These are phyloP conservation scores for Hammondia hammondi DNA, from an alignment of 169 alveolate species.

Conservation along the genomic window DNA sequence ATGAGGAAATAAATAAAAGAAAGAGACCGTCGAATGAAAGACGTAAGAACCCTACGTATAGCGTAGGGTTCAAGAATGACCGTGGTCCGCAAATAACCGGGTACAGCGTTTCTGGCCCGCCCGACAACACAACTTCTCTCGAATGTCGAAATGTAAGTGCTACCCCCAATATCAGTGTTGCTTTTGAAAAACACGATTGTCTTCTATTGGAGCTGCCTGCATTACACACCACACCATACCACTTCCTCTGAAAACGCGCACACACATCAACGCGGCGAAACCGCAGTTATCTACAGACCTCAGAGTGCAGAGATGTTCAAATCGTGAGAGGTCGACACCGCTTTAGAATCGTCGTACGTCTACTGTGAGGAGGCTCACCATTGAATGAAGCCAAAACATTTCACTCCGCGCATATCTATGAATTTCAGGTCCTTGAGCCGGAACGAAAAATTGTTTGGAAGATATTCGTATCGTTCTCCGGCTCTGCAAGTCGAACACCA, in stretches of 20 bases:
- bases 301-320: background rate
- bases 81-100: too few relatives aligned
- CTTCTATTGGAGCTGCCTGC: too few relatives aligned
- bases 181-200: too few relatives aligned
- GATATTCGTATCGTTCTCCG: background rate
- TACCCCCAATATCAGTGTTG: too few relatives aligned
- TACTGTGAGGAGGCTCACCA: slow-evolving; percentile 13
- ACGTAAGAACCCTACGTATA: too few relatives aligned
- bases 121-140: too few relatives aligned
- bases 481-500: background rate
- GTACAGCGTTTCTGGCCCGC: too few relatives aligned
- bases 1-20: background rate
- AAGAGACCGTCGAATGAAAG: too few relatives aligned
- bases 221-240: too few relatives aligned
- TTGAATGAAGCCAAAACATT: slow-evolving; percentile 68
- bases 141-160: too few relatives aligned
- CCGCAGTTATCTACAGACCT: background rate
- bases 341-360: background rate
- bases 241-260: too few relatives aligned
- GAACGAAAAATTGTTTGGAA: slow-evolving; percentile 63
- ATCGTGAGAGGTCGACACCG: background rate
- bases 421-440: slow-evolving; percentile 66
- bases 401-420: slow-evolving; percentile 65
- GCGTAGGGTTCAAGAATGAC: too few relatives aligned
- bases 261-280: background rate